phyloP scores from a whole-genome alignment of 2,329 filamentous ascomycete genomes.

The Tricladium varicosporioides region DNA sequence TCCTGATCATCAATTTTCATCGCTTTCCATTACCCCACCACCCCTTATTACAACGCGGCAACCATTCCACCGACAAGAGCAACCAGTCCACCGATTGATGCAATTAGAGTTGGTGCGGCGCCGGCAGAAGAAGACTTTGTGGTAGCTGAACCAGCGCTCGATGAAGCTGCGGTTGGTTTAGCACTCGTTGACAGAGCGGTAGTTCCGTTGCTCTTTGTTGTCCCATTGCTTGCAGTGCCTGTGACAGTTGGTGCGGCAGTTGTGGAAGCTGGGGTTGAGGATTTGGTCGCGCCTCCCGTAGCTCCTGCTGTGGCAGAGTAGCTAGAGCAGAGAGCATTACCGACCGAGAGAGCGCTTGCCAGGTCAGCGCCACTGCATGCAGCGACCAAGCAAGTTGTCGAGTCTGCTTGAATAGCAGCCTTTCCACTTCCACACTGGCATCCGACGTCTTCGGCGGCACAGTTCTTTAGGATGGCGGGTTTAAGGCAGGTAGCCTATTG shows the following conservation, averaged over 20 bases:
- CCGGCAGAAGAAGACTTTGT: neutral
- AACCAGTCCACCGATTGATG: conserved; percentile 11
- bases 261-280: neutral
- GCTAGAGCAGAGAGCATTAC: conserved; percentile 32
- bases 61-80: conserved; percentile 13
- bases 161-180: neutral
- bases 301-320: conserved; percentile 26
- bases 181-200: neutral
- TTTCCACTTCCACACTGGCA: conserved; percentile 38
- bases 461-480: conserved; percentile 36
- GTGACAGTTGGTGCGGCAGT: conserved; percentile 1
- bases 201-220: neutral
- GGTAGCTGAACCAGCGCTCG: neutral
- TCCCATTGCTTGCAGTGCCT: neutral
- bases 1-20: neutral
- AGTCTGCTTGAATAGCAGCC: conserved; percentile 33
- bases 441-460: conserved; percentile 36
- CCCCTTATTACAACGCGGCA: conserved; percentile 18
- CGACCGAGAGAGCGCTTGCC: conserved; percentile 34
- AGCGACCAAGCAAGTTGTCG: conserved; percentile 31
- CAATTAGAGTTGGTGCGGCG: conserved; percentile 10
- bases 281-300: conserved; percentile 17
- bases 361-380: conserved; percentile 36
- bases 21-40: neutral
- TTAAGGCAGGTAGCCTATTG: conserved; percentile 36